A percentile compares a stretch with the other conserved stretches of the same genome.
Conservation (phyloP, 2,329 filamentous ascomycete species). For the Trichophyton rubrum region DNA sequence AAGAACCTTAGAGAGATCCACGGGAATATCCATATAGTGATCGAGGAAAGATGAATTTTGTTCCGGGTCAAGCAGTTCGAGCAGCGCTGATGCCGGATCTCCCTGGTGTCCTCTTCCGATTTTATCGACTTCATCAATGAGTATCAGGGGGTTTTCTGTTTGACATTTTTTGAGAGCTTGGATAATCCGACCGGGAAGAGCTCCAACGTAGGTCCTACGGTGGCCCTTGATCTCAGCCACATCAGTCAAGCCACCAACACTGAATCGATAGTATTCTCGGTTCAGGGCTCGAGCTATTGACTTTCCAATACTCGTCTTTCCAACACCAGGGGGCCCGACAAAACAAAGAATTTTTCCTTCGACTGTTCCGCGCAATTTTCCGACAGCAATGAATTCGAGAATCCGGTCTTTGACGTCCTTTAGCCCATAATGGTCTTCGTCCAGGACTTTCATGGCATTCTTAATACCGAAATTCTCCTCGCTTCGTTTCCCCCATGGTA, state of each 20-base stretch:
- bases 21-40: constrained; percentile 96
- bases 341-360: constrained; percentile 98
- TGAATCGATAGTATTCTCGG: constrained; percentile 95
- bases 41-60: constrained; percentile 96
- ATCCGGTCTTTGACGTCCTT: constrained; percentile 99
- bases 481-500: constrained; percentile 91
- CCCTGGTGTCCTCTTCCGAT: constrained; percentile 94
- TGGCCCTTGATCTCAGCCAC: constrained; percentile 99
- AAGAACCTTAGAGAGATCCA: constrained; percentile 91
- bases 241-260: constrained; percentile 89
- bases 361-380: constrained; percentile 89
- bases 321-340: constrained; percentile 91
- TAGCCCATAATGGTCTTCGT: constrained; percentile 91
- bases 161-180: constrained; percentile 98
- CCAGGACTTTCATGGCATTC: constrained; percentile 77
- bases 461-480: constrained; percentile 93
- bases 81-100: constrained; percentile 83
- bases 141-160: constrained; percentile 89
- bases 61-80: constrained; percentile 90
- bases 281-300: constrained; percentile 92
- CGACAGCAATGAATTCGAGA: constrained; percentile 93
- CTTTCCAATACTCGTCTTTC: constrained; percentile 98
- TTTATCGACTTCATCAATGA: constrained; percentile 98
- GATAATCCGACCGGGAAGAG: constrained; percentile 88
- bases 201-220: constrained; percentile 88